phyloP scores from a whole-genome alignment of 495 filamentous ascomycete genomes.

The Podospora bellae-mahoneyi region DNA sequence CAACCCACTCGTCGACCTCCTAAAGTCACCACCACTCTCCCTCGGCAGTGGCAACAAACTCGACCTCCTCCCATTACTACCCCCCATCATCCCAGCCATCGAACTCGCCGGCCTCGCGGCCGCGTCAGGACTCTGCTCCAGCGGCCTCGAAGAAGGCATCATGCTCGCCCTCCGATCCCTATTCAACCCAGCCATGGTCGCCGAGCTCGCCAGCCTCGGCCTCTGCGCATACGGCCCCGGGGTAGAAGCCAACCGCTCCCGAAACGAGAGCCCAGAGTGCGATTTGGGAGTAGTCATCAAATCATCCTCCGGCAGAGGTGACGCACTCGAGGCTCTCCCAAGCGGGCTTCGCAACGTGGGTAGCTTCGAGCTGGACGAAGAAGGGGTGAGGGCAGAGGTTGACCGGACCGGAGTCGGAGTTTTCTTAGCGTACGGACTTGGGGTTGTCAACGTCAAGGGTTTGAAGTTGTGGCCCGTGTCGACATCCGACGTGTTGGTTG shows the following conservation, averaged over 20 bases:
- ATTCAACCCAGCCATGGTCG: conserved; percentile 26
- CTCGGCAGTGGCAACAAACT: conserved; percentile 47
- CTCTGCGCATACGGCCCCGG: conserved; percentile 38
- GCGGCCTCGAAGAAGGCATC: conserved; percentile 36
- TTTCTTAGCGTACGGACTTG: conserved; percentile 58
- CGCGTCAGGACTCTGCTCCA: conserved; percentile 22
- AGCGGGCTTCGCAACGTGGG: conserved; percentile 48
- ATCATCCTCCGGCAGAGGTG: conserved; percentile 41
- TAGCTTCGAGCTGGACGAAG: conserved; percentile 41
- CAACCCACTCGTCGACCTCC: conserved; percentile 15
- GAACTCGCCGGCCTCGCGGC: conserved; percentile 48
- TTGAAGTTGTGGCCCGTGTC: conserved; percentile 69
- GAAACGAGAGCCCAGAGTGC: conserved; percentile 42
- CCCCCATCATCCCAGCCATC: neutral
- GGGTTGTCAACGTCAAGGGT: conserved; percentile 59
- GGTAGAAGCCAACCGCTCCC: conserved; percentile 47
- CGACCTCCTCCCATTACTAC: conserved; percentile 39
- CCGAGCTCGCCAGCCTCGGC: conserved; percentile 34
- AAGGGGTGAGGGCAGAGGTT: conserved; percentile 37
- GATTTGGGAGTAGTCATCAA: conserved; percentile 32
- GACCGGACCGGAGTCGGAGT: conserved; percentile 35
- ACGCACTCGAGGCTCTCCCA: conserved; percentile 34
- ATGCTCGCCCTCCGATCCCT: conserved; percentile 47
- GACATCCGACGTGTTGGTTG: conserved; percentile 65
- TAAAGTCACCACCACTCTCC: neutral